These are phyloP conservation scores for Lanmaoa rubissima DNA, from an alignment of 768 basidiomycete species.

Conservation along the genomic window DNA sequence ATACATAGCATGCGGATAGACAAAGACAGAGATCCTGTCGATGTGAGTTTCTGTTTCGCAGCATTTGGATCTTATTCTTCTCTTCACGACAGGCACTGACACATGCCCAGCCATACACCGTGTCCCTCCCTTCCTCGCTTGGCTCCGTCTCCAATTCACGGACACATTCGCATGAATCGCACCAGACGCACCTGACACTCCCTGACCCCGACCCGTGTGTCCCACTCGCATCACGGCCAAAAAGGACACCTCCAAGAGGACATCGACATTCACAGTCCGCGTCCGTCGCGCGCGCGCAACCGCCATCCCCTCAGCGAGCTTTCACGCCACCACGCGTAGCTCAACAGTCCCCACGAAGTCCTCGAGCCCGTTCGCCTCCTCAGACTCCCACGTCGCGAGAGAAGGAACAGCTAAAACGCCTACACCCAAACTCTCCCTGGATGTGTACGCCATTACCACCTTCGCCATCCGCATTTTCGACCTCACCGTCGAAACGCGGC, in stretches of 20 bases:
- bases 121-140: constrained; percentile 30
- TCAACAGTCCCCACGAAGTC: constrained; percentile 14
- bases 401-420: constrained; percentile 10
- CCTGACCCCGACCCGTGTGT: constrained; percentile 16
- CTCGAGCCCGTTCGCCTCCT: constrained; percentile 22
- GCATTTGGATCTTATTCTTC: constrained; percentile 6
- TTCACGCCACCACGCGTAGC: constrained; percentile 5
- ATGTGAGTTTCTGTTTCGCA: constrained; percentile 22
- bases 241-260: not conserved
- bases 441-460: constrained; percentile 29
- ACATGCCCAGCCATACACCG: constrained; percentile 23
- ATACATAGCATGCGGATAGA: constrained; percentile 35
- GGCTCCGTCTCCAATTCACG: constrained; percentile 27
- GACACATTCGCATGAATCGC: constrained; percentile 26
- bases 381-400: constrained; percentile 21
- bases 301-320: constrained; percentile 5
- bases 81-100: constrained; percentile 20
- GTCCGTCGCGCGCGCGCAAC: constrained; percentile 8
- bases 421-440: constrained; percentile 27
- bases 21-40: constrained; percentile 16
- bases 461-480: constrained; percentile 27
- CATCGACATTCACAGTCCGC: constrained; percentile 15
- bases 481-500: constrained; percentile 30
- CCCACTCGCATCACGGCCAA: not conserved
- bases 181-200: constrained; percentile 26